Base-by-base conservation (phyloP, 805 yeast species). In the Yamadazyma takamatsuzukensis region DNA sequence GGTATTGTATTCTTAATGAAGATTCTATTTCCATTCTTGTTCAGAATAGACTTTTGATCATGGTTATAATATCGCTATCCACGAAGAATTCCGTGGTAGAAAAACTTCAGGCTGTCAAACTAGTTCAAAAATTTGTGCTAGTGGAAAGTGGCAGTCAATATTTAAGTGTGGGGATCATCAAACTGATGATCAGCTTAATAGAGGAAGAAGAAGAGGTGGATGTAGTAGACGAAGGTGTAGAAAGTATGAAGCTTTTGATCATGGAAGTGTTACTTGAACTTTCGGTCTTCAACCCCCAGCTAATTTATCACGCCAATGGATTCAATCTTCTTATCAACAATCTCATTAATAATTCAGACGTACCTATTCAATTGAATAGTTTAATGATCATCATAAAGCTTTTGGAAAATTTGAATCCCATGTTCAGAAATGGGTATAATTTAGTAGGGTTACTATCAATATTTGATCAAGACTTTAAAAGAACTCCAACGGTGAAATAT, bases 81-180 rank as follows among this genome's bases (percentile, higher is more conserved):
- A 77, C 77, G 31, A 60, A 69, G 22, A 54, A 75, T 2, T 70
- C 76, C 15, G 36, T 53, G 2, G 55, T 76, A 2, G 96, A 89
- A 47, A 72, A 88, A 39, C 80, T 78, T 29, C 87, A 88, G 48
- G 93, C 94, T 0, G 48, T 90, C 19, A 83, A 81, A 46, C 60
- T 87, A 16, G 59, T 87, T 0, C 66, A 96, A 18, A 63, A 70
- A 19, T 76, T 83, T 36, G 47, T 83, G 2, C 78, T 71, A 24
- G 61, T 77, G 2, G 51, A 61, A 11, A 54, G 52, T 24, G 90
- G 87, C 2, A 57, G 67, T 5, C 54, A 63, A 15, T 71, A 68
- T 44, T 48, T 83, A 12, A 69, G 80, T 0, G 64, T 73, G 12
- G 89, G 89, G 0, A 69, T 85, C 3, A 69, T 83, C 3, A 72